Evolutionary conservation across 2,329 filamentous ascomycete species (phyloP).

Genomic region (Fusarium torreyae): DNA sequence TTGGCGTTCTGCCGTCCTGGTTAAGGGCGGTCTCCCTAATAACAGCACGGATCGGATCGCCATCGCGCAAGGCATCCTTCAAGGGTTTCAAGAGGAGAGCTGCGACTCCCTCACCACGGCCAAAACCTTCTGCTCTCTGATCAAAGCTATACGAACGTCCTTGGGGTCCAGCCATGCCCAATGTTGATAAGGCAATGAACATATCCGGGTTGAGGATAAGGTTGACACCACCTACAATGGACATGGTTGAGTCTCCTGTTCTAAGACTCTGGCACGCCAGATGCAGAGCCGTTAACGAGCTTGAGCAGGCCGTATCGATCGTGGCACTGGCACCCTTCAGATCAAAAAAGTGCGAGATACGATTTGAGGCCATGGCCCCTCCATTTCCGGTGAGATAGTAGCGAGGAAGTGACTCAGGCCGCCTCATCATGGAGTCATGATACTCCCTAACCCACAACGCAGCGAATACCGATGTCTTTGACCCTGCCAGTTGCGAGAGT

Average conservation of each 20-base stretch:
- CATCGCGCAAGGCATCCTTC: neutral
- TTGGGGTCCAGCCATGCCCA: neutral
- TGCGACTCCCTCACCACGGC: constrained; percentile 11
- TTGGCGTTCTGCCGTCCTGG: constrained; percentile 4
- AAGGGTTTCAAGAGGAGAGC: neutral
- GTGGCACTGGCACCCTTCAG: constrained; percentile 18
- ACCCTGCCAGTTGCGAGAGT: neutral
- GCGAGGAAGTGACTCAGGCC: neutral
- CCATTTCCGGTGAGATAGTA: constrained; percentile 7
- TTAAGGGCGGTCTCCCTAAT: constrained; percentile 5
- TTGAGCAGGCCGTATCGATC: constrained; percentile 29
- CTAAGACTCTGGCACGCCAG: constrained; percentile 12
- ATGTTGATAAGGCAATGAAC: neutral
- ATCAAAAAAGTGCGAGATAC: constrained; percentile 24
- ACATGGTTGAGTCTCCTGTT: constrained; percentile 7
- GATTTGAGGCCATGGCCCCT: constrained; percentile 23
- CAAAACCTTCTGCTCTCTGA: constrained; percentile 21
- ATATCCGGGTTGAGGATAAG: constrained; percentile 21
- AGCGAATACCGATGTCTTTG: constrained; percentile 18
- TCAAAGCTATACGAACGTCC: constrained; percentile 17
- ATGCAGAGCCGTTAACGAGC: constrained; percentile 16
- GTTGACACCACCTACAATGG: constrained; percentile 11
- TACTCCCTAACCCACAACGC: constrained; percentile 17
- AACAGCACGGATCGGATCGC: constrained; percentile 9
- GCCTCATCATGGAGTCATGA: constrained; percentile 7